Conservation (phyloP, 306 rosid genomes). For the Medicago arabica region DNA sequence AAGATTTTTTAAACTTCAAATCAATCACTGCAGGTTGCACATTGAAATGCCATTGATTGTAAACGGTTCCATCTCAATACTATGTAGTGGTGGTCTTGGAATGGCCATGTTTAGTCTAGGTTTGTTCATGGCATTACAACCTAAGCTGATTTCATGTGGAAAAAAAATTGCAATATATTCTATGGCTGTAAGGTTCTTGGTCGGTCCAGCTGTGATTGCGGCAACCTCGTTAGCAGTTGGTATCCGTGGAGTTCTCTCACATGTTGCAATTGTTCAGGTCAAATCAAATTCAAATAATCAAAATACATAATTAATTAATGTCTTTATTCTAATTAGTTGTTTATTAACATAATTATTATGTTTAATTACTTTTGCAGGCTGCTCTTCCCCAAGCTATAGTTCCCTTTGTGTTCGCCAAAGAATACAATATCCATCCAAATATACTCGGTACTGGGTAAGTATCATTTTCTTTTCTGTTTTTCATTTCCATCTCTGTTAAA, state of each 20-base stretch:
- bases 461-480: neutral
- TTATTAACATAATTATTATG: neutral
- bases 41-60: conserved; percentile 82
- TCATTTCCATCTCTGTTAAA: neutral
- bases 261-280: conserved; percentile 90
- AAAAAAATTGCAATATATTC: conserved; percentile 85
- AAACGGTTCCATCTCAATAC: conserved; percentile 77
- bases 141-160: conserved; percentile 87
- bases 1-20: neutral
- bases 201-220: conserved; percentile 91
- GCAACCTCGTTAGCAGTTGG: conserved; percentile 79
- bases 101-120: conserved; percentile 98
- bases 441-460: conserved; percentile 94
- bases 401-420: conserved; percentile 90
- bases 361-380: conserved; percentile 57
- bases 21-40: conserved; percentile 56
- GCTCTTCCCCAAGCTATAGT: conserved; percentile 96
- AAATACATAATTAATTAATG: neutral
- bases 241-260: conserved; percentile 80
- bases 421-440: conserved; percentile 84
- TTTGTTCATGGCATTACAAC: conserved; percentile 91
- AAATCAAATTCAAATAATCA: neutral
- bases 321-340: neutral
- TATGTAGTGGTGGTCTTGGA: conserved; percentile 89
- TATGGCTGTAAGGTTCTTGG: conserved; percentile 91